These are phyloP conservation scores for Pythium apleroticum DNA, from an alignment of 352 stramenopile genomes.

Conservation along the genomic window DNA sequence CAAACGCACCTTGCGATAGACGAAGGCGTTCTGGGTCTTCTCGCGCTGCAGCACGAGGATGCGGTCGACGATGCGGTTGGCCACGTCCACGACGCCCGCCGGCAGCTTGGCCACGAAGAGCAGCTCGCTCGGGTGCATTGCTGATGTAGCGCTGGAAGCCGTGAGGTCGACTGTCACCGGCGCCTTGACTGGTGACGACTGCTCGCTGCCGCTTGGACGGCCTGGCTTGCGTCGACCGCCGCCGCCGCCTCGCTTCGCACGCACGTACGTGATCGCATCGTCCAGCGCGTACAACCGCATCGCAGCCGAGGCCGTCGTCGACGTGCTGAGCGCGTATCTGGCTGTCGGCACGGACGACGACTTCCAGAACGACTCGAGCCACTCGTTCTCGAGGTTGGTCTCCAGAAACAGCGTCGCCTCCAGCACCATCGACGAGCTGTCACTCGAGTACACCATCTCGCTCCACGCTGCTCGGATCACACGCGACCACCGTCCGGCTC, in stretches of 20 bases:
- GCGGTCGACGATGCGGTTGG: constrained; percentile 48
- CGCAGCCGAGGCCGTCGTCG: constrained; percentile 69
- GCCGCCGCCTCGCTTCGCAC: constrained; percentile 47
- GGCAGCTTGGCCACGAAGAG: constrained; percentile 48
- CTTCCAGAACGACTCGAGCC: constrained; percentile 77
- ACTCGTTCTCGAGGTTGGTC: constrained; percentile 71
- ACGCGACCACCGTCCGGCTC: constrained; percentile 63
- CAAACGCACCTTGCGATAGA: constrained; percentile 44
- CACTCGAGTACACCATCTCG: constrained; percentile 68
- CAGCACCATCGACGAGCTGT: constrained; percentile 45
- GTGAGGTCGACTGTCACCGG: constrained; percentile 14
- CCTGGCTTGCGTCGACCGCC: constrained; percentile 45
- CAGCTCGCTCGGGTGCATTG: constrained; percentile 45
- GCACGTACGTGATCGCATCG: constrained; percentile 72
- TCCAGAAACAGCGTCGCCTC: constrained; percentile 77
- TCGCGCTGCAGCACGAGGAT: constrained; percentile 57
- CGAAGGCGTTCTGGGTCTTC: constrained; percentile 40
- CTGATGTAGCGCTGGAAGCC: constrained; percentile 21
- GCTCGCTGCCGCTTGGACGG: constrained; percentile 31
- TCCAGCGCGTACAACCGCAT: constrained; percentile 80
- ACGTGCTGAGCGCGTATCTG: constrained; percentile 50
- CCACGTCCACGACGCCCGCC: constrained; percentile 39
- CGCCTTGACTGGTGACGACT: constrained; percentile 34
- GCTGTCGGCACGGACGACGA: constrained; percentile 61
- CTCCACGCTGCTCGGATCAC: constrained; percentile 70